Evolutionary conservation across 2,329 filamentous ascomycete species (phyloP), one percentile per base, ranked within the genome.

Genomic region (Acrocalymma vagum): DNA sequence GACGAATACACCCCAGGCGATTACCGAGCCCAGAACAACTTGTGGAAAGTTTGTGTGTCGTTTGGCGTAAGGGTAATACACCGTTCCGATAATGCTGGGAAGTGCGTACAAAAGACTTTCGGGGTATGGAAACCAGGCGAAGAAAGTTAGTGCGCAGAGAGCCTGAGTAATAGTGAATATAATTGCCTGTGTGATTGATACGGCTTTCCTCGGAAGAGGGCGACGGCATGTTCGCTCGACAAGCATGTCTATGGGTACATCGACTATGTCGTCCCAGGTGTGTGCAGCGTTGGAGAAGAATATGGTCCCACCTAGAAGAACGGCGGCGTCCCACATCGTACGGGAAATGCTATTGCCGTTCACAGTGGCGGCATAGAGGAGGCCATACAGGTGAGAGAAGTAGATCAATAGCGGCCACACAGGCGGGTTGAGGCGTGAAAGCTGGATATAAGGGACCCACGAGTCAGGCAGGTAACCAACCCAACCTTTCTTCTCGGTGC

Each of bases 211-310:
- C 8, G 77, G 76, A 51, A 53, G 45, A 11, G 38, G 44, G 6
- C 34, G 29, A 13, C 24, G 22, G 7, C 29, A 22, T 6, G 43
- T 45, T 9, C 43, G 42, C 9, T 21, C 25, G n/a, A 53, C 77
- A 42, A 75, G 69, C 4, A 76, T 74, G 52, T 83, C 80, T 38
- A 80, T 66, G 29, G 78, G 75, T 27, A 75, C 72, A 48, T 83
- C 80, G 63, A 78, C 72, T 16, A 76, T 70, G 51, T 82, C 79
- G 53, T 83, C 82, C 65, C 80, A 81, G 0, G 76, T 71, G 54
- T 79, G 82, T 6, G 30, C 44, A 6, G 44, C 43, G 20, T 32
- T 39, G 35, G 18, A 29, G 10, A 33, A 29, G 36, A 43, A 32
- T 8, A 74, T 72, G 15, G 72, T 74, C 16, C 77, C 74, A 34